Evolutionary conservation across 169 alveolate species (phyloP).

Genomic region (Plasmodium coatneyi): DNA sequence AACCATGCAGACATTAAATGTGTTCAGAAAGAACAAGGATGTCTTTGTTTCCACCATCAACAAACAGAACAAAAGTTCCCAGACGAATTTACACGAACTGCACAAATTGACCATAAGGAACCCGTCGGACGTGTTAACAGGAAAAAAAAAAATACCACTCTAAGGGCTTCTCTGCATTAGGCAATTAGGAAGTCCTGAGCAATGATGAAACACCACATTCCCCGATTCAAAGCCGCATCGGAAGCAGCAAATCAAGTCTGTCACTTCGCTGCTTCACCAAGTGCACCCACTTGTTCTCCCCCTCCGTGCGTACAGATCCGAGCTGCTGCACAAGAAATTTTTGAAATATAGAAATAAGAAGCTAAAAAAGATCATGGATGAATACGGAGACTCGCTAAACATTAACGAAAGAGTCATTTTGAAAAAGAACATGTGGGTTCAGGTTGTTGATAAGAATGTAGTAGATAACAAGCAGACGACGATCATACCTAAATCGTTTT

Average conservation of each 20-base stretch:
- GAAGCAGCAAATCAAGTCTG: background rate
- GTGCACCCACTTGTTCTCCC: background rate
- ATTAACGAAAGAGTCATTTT: constrained; percentile 64
- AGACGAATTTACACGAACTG: constrained; percentile 67
- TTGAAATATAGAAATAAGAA: constrained; percentile 63
- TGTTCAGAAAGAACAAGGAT: constrained; percentile 63
- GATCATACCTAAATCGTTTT: constrained; percentile 69
- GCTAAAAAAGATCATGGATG: constrained; percentile 66
- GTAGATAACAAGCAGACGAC: constrained; percentile 61
- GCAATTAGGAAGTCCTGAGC: background rate
- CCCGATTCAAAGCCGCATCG: background rate
- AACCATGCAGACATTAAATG: constrained; percentile 69
- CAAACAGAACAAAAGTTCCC: constrained; percentile 59
- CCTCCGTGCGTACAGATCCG: constrained; percentile 25
- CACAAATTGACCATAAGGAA: constrained; percentile 32
- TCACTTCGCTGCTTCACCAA: background rate
- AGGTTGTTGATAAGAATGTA: constrained; percentile 52
- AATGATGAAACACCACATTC: background rate
- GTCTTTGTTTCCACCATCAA: constrained; percentile 64
- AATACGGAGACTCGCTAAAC: constrained; percentile 60
- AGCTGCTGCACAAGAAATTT: constrained; percentile 44
- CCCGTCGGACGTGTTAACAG: constrained; percentile 40
- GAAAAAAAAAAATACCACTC: background rate
- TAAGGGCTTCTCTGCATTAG: background rate
- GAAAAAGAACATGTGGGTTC: constrained; percentile 75